Evolutionary conservation across 768 basidiomycete genomes (phyloP), one percentile per base, ranked within the genome.

Genomic region (Pisolithus orientalis): DNA sequence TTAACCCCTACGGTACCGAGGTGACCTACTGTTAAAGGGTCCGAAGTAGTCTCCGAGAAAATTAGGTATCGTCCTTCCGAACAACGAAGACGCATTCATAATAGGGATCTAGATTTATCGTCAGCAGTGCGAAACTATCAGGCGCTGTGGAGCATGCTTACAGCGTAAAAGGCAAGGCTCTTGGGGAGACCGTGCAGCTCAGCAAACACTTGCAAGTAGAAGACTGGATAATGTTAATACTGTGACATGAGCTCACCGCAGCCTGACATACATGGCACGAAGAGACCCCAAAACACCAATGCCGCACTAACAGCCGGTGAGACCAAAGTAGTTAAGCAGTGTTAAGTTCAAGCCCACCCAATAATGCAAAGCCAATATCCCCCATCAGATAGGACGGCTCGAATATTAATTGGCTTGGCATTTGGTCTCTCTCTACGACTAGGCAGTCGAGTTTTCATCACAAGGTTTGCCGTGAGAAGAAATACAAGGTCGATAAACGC

Each of bases 51-150:
- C 79, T 16, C 78, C 79, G 44, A 79, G 55, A 53, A 79, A 68
- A 62, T 80, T 80, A 0, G 83, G 82, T 3, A 84, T 53, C 6
- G 75, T 76, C 39, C 83, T 74, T n/a, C 83, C 83, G 54, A 81
- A 68, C n/a, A 81, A 63, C 25, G 77, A 78, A 2, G 76, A 71
- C 2, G 67, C 78, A 53, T 81, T 80, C 70, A 80, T 73, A 17
- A 80, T 69, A 1, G 79, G 72, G 32, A 80, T 71, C 78, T 78
- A 51, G n/a, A 40, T 1, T 21, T 13, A 31, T 9, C 4, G 53
- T 13, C 50, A 47, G 21, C 21, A 21, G 28, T 39, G 16, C 11
- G 42, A 34, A 47, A 54, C 13, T 24, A 21, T 38, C 29, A 21
- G 39, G 32, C 17, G 21, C 25, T 45, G 25, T 27, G 32, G 13